Conservation (phyloP, 75 land plant species). For the Picea sitchensis region DNA sequence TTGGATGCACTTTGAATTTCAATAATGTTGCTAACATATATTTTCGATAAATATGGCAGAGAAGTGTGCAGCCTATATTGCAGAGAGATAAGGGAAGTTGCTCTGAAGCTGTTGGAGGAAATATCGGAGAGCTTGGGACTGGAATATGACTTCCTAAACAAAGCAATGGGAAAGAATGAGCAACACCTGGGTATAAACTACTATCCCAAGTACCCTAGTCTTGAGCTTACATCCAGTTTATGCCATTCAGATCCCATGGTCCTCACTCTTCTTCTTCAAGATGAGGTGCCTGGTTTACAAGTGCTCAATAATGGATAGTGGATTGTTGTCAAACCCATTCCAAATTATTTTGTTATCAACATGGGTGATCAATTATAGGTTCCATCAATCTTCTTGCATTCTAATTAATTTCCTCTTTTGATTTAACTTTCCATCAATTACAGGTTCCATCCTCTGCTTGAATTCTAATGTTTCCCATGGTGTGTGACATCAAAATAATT, state of each 20-base stretch:
- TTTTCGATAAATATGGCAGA: slow-evolving; percentile 10
- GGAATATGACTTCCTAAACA: slow-evolving; percentile 24
- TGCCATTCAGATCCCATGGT: slow-evolving; percentile 56
- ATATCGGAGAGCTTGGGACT: slow-evolving; percentile 59
- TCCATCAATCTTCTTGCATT: too few relatives aligned
- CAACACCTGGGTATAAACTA: slow-evolving; percentile 59
- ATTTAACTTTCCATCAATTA: too few relatives aligned
- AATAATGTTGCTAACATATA: too few relatives aligned
- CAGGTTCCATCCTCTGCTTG: too few relatives aligned
- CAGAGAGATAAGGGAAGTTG: slow-evolving; percentile 24
- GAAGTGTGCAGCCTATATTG: slow-evolving; percentile 27
- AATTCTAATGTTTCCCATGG: too few relatives aligned
- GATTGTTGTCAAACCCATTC: slow-evolving; percentile 47
- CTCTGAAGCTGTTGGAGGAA: slow-evolving; percentile 26
- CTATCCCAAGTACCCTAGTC: slow-evolving; percentile 70
- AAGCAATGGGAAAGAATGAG: slow-evolving; percentile 38
- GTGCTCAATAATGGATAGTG: slow-evolving; percentile 34
- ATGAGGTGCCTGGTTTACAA: slow-evolving; percentile 50
- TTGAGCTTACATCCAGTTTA: slow-evolving; percentile 55
- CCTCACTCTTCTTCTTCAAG: slow-evolving; percentile 57
- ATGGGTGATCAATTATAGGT: slow-evolving; percentile 72
- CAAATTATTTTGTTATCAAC: slow-evolving; percentile 51
- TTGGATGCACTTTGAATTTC: too few relatives aligned
- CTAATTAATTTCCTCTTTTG: too few relatives aligned
- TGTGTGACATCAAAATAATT: too few relatives aligned